Conservation (phyloP, 768 basidiomycete genomes). For the Panaeolus papilionaceus region DNA sequence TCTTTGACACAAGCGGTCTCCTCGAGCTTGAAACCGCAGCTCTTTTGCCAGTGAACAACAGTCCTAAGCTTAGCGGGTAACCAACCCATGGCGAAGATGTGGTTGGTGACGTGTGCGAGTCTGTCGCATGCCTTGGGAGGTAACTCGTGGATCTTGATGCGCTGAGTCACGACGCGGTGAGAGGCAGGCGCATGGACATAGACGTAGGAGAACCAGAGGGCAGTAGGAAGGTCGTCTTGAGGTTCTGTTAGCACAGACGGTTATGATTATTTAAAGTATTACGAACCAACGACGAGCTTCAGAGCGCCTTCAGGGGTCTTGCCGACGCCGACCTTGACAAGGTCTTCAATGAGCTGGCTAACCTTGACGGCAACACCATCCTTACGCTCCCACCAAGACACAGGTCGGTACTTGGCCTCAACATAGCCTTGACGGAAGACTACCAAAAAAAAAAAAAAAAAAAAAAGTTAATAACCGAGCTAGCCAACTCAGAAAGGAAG, state of each 20-base stretch:
- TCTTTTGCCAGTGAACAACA: slow-evolving; percentile 47
- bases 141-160: slow-evolving; percentile 42
- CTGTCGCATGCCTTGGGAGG: slow-evolving; percentile 37
- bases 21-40: slow-evolving; percentile 40
- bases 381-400: slow-evolving; percentile 51
- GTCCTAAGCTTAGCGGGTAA: slow-evolving; percentile 39
- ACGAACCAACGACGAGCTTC: slow-evolving; percentile 52
- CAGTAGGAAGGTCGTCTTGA: slow-evolving; percentile 46
- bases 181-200: slow-evolving; percentile 40
- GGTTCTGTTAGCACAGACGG: background rate
- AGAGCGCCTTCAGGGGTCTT: slow-evolving; percentile 50
- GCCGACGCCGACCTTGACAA: slow-evolving; percentile 43
- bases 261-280: background rate
- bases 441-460: too few species aligned
- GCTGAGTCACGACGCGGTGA: slow-evolving; percentile 44
- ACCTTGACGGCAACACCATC: slow-evolving; percentile 43
- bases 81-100: slow-evolving; percentile 50
- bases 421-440: slow-evolving; percentile 53
- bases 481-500: slow-evolving; percentile 15
- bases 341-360: slow-evolving; percentile 41
- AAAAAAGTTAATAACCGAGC: slow-evolving; percentile 20
- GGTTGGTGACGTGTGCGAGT: slow-evolving; percentile 53
- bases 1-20: slow-evolving; percentile 34
- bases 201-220: slow-evolving; percentile 52
- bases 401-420: slow-evolving; percentile 47